Base-by-base conservation (phyloP, 140 eudicot genomes). In the Anethum foeniculum region DNA sequence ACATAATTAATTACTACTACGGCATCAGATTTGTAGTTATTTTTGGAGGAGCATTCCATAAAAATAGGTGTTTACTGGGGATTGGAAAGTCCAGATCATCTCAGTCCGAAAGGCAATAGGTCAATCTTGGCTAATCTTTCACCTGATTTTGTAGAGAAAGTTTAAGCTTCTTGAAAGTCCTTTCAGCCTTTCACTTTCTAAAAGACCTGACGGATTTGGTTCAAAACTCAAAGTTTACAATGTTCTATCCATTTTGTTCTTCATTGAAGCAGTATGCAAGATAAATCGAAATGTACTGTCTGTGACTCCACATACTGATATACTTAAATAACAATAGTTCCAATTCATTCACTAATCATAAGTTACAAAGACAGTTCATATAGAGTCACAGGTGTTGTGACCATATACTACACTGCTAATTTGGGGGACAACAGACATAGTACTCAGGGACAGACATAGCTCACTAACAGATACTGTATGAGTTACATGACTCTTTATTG, bases 401-500 rank as follows among this genome's bases (percentile, higher is more conserved):
- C 69, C 27, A 58, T 6, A 54, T 54, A 54, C 7, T 54, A 54
- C 64, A 54, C 64, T 54, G 67, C 67, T 23, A 23, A 58, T 58
- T 58, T 6, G 67, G 14, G 7, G 3, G 67, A 58, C 67, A 60
- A 25, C 25, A n/a, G 14, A 58, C 67, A 14, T 30, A 21, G 10
- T 12, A 56, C 65, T 56, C 12, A 56, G 21, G 34, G 69, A 60
- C 69, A n/a, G n/a, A 25, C 69, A 60, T n/a, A 60, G 69, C 69
- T n/a, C 16, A 60, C 69, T 25, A 15, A 60, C 69, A 60, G 36
- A 58, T 5, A n/a, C n/a, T n/a, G n/a, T n/a, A 62, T 27, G 71
- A 62, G 71, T 62, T 62, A 27, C 71, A 62, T 62, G 71, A 62
- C 71, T 62, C 69, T 25, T 62, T 62, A 62, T 62, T 62, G 36